Evolutionary conservation across 2,329 filamentous ascomycete genomes (phyloP).

Genomic region (Fusarium sp.): DNA sequence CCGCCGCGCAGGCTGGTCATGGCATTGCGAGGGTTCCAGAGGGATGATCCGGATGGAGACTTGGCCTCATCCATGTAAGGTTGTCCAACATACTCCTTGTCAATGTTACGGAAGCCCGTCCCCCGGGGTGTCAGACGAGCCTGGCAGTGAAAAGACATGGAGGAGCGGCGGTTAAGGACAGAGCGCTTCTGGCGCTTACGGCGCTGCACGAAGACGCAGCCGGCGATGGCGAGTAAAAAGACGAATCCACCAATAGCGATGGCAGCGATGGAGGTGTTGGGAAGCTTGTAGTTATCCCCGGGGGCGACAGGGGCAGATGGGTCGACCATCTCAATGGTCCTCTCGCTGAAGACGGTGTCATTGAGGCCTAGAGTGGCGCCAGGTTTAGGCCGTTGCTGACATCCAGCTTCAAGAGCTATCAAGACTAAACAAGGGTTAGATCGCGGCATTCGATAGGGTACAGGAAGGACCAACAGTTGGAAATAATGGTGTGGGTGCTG

Average conservation of each 20-base stretch:
- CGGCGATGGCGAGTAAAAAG: conserved; percentile 50
- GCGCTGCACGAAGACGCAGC: conserved; percentile 56
- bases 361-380: conserved; percentile 53
- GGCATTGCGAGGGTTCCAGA: conserved; percentile 16
- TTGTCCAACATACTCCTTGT: background rate
- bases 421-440: conserved; percentile 52
- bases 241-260: conserved; percentile 55
- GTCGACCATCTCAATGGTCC: conserved; percentile 46
- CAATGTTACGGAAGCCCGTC: conserved; percentile 27
- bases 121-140: conserved; percentile 46
- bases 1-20: conserved; percentile 1
- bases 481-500: conserved; percentile 55
- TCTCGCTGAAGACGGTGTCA: conserved; percentile 56
- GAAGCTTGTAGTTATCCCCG: conserved; percentile 38
- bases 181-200: conserved; percentile 56
- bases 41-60: conserved; percentile 14
- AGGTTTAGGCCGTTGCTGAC: conserved; percentile 56
- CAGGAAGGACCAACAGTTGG: conserved; percentile 57
- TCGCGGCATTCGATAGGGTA: too few species aligned
- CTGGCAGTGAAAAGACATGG: conserved; percentile 64
- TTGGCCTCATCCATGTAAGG: conserved; percentile 35
- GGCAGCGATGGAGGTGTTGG: conserved; percentile 55
- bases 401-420: conserved; percentile 62
- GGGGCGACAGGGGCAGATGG: conserved; percentile 39
- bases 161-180: conserved; percentile 45